A percentile compares a stretch with the other conserved stretches of the same genome.
phyloP scores from a whole-genome alignment of 139 green algal genomes.

The Tetradesmus lagerheimii region DNA sequence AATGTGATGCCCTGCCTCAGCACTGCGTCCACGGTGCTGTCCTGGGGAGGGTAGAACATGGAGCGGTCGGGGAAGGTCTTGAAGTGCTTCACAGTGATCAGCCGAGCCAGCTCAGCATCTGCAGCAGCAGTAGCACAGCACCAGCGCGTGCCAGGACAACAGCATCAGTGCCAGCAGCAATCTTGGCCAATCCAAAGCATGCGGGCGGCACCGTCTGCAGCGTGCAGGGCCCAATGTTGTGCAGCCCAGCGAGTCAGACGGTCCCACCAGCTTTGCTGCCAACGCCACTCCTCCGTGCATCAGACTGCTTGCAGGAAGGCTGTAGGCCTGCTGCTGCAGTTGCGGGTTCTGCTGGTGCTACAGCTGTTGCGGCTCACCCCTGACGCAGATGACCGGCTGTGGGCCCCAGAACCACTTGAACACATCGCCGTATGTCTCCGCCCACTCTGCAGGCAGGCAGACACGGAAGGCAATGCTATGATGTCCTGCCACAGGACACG shows the following conservation, averaged over 20 bases:
- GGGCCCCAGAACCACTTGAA: slow-evolving; percentile 54
- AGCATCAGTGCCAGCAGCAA: neutral
- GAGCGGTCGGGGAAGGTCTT: slow-evolving; percentile 48
- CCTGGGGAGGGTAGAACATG: slow-evolving; percentile 51
- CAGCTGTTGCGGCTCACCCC: slow-evolving; percentile 25
- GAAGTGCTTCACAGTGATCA: slow-evolving; percentile 51
- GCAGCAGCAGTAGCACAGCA: neutral
- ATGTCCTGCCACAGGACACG: neutral
- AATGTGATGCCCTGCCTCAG: slow-evolving; percentile 37
- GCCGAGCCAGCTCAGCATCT: slow-evolving; percentile 46
- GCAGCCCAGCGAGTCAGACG: too few relatives aligned
- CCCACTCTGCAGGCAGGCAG: slow-evolving; percentile 6
- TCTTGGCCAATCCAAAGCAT: too few relatives aligned
- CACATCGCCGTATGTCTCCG: slow-evolving; percentile 28
- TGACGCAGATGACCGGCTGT: slow-evolving; percentile 34
- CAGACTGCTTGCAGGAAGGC: neutral
- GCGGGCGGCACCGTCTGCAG: too few relatives aligned
- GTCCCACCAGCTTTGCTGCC: neutral
- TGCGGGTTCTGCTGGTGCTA: neutral
- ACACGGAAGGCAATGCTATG: neutral
- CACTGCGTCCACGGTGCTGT: neutral
- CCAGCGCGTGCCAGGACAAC: neutral
- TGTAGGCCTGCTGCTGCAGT: neutral
- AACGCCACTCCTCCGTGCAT: neutral
- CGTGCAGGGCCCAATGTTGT: too few relatives aligned